Conservation (phyloP, 176 grass and related monocot genomes). For the Olyra latifolia region DNA sequence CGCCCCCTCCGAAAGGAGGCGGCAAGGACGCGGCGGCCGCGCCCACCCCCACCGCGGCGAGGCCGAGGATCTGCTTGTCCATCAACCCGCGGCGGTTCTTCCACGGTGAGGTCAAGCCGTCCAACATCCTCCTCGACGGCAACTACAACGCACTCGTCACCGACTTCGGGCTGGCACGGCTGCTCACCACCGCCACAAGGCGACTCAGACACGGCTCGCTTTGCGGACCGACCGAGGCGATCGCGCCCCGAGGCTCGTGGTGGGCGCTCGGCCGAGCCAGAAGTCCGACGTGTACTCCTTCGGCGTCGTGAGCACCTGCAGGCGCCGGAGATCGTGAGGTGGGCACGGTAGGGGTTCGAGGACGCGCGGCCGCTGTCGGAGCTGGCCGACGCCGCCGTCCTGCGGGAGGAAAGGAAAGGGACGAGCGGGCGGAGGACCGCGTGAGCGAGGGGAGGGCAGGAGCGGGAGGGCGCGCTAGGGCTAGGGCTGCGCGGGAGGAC, state of each 20-base stretch:
- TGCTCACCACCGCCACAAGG: slow-evolving; percentile 52
- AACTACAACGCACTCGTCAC: slow-evolving; percentile 58
- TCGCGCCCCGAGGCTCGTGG: slow-evolving; percentile 49
- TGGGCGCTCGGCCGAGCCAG: slow-evolving; percentile 28
- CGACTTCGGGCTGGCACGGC: slow-evolving; percentile 75
- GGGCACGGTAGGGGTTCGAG: slow-evolving; percentile 67
- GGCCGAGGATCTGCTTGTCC: slow-evolving; percentile 84
- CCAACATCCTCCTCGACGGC: slow-evolving; percentile 86
- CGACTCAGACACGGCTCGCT: too few relatives aligned
- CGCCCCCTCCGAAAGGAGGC: neutral
- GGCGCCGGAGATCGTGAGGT: slow-evolving; percentile 55
- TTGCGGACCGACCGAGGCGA: too few relatives aligned
- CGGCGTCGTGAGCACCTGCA: too few relatives aligned
- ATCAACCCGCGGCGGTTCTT: slow-evolving; percentile 78
- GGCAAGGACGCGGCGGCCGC: neutral
- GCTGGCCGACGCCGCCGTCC: slow-evolving; percentile 66
- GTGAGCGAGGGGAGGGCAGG: too few relatives aligned
- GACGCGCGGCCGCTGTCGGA: slow-evolving; percentile 79
- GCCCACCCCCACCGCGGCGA: slow-evolving; percentile 38
- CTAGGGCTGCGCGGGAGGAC: too few relatives aligned
- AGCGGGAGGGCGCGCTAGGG: too few relatives aligned
- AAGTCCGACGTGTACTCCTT: slow-evolving; percentile 71
- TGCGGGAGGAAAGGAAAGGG: too few relatives aligned
- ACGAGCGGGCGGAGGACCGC: too few relatives aligned
- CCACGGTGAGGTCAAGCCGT: slow-evolving; percentile 74